Evolutionary conservation across 768 basidiomycete species (phyloP).

Genomic region (Xerocomus brunneocitrinus): DNA sequence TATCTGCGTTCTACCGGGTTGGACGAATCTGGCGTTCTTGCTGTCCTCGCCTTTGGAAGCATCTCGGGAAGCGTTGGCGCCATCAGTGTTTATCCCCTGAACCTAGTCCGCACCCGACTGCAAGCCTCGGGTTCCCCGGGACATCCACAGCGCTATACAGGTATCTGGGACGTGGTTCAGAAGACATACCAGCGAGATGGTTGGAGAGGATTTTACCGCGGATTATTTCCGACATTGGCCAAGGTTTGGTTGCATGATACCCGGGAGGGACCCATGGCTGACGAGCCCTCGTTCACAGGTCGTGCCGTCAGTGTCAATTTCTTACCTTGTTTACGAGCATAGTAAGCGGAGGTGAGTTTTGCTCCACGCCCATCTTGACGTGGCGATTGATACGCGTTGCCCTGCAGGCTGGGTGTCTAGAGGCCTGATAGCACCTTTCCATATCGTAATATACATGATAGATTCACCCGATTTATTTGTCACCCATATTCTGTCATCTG

Average conservation of each 20-base stretch:
- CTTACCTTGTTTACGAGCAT: conserved; percentile 91
- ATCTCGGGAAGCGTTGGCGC: conserved; percentile 92
- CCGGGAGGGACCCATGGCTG: background rate
- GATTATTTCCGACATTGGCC: conserved; percentile 85
- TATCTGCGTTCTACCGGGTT: conserved; percentile 83
- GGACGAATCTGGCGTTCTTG: conserved; percentile 86
- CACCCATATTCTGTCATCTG: conserved; percentile 23
- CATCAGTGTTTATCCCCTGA: conserved; percentile 87
- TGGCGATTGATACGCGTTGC: conserved; percentile 3
- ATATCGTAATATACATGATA: conserved; percentile 22
- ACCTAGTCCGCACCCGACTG: conserved; percentile 87
- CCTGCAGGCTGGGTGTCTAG: conserved; percentile 58
- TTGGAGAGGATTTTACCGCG: conserved; percentile 92
- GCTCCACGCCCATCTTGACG: background rate
- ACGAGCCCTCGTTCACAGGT: conserved; percentile 47
- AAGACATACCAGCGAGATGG: conserved; percentile 84
- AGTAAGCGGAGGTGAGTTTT: conserved; percentile 66
- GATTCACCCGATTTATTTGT: conserved; percentile 22
- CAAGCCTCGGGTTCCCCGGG: conserved; percentile 96
- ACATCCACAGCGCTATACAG: conserved; percentile 86
- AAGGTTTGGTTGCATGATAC: conserved; percentile 50
- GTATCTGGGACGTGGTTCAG: conserved; percentile 77
- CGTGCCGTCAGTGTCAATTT: conserved; percentile 94
- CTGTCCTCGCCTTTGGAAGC: conserved; percentile 85
- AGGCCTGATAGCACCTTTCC: conserved; percentile 11